Conservation (phyloP, 805 yeast genomes). For the Pichia manshurica region DNA sequence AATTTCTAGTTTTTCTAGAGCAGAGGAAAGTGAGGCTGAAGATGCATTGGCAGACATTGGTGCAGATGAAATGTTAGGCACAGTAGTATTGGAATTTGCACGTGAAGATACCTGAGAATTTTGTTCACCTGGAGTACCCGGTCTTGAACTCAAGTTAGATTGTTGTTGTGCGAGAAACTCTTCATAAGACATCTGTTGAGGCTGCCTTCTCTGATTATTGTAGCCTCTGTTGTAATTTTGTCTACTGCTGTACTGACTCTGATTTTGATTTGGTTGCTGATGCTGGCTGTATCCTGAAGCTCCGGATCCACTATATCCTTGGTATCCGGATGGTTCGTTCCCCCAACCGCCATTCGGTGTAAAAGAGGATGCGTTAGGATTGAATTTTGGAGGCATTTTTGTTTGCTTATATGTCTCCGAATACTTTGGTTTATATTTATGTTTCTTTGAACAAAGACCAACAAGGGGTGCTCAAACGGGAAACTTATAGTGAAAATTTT, state of each 20-base stretch:
- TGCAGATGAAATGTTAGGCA: slow-evolving; percentile 14
- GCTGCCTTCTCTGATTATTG: slow-evolving; percentile 15
- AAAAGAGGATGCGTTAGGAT: slow-evolving; percentile 31
- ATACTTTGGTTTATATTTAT: no score
- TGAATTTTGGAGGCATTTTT: slow-evolving; percentile 38
- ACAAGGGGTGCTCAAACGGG: no score
- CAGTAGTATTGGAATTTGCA: slow-evolving; percentile 9
- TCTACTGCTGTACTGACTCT: slow-evolving; percentile 3
- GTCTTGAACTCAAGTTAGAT: slow-evolving; percentile 11
- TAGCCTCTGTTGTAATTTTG: slow-evolving; percentile 14
- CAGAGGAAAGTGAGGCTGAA: slow-evolving; percentile 66
- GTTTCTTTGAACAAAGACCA: no score
- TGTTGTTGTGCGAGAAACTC: slow-evolving; percentile 34
- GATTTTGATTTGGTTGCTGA: slow-evolving; percentile 17
- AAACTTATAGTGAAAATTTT: background rate
- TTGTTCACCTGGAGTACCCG: slow-evolving; percentile 18
- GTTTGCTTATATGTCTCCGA: no score
- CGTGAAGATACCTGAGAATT: slow-evolving; percentile 30
- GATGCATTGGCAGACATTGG: slow-evolving; percentile 32
- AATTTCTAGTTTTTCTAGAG: slow-evolving; percentile 57
- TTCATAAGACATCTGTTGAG: slow-evolving; percentile 37
- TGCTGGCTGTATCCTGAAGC: background rate
- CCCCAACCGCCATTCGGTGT: slow-evolving; percentile 26
- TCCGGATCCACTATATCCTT: slow-evolving; percentile 7
- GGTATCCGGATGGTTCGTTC: slow-evolving; percentile 13